These are phyloP conservation scores for Bretschneidera sinensis DNA, from an alignment of 345 rosid genomes.

Conservation along the genomic window DNA sequence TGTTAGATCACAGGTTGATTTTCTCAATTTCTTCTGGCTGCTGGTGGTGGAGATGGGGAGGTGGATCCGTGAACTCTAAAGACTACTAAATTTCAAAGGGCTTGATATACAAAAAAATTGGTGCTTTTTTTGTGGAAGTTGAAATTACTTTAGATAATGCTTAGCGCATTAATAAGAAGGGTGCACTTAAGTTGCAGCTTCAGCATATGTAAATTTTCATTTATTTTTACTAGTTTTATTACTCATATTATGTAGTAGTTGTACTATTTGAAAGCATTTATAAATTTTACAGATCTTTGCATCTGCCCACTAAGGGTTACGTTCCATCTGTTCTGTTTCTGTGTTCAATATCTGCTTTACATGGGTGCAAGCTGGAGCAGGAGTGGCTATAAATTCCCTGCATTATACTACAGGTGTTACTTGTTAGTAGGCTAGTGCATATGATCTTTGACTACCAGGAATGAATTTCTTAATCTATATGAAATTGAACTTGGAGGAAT, in stretches of 20 bases:
- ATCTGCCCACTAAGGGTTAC: too few species aligned
- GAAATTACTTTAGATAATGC: not conserved
- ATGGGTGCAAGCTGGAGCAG: too few species aligned
- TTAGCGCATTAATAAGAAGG: conserved; percentile 17
- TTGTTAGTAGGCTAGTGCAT: too few species aligned
- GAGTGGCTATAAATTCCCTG: too few species aligned
- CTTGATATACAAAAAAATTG: not conserved
- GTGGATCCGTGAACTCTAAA: conserved; percentile 19
- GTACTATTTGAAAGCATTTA: not conserved
- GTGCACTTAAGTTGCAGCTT: conserved; percentile 11
- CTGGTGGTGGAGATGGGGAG: not conserved
- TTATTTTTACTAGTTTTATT: not conserved
- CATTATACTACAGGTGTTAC: too few species aligned
- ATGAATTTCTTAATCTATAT: too few species aligned
- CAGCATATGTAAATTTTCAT: conserved; percentile 4
- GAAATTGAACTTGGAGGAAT: too few species aligned
- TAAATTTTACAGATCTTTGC: too few species aligned
- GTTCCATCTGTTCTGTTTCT: too few species aligned
- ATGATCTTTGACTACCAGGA: too few species aligned
- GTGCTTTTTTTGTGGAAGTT: conserved; percentile 5
- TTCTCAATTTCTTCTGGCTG: too few species aligned
- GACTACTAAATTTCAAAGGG: not conserved
- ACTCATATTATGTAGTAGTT: conserved; percentile 3
- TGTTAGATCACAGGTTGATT: not conserved
- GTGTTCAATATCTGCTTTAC: too few species aligned